Conservation (phyloP, 495 filamentous ascomycete species). For the Penicillium daleae region DNA sequence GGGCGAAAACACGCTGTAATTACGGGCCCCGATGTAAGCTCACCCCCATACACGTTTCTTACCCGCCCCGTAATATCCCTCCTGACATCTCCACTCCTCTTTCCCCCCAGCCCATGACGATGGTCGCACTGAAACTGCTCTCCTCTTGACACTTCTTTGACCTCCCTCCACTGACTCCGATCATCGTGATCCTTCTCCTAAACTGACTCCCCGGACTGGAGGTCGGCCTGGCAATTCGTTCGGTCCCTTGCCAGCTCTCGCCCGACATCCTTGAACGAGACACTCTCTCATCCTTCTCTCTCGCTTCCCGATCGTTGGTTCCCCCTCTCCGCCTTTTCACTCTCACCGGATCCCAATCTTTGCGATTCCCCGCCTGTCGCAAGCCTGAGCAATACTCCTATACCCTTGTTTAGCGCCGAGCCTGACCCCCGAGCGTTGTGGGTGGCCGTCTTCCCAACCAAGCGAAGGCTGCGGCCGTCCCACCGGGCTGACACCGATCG, state of each 20-base stretch:
- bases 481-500: constrained; percentile 33
- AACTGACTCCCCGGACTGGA: neutral
- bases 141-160: constrained; percentile 17
- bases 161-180: constrained; percentile 11
- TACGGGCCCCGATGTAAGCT: constrained; percentile 22
- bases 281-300: constrained; percentile 15
- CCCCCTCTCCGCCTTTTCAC: constrained; percentile 7
- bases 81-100: constrained; percentile 42
- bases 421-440: constrained; percentile 23
- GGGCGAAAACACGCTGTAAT: constrained; percentile 18
- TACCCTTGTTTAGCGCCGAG: constrained; percentile 10
- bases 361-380: constrained; percentile 12
- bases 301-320: constrained; percentile 6
- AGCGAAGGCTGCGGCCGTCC: constrained; percentile 28
- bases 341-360: constrained; percentile 10
- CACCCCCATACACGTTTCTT: constrained; percentile 23
- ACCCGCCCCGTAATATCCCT: constrained; percentile 27
- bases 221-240: constrained; percentile 5
- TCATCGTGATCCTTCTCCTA: neutral
- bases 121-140: constrained; percentile 27
- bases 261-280: constrained; percentile 8
- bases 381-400: neutral
- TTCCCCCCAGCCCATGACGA: constrained; percentile 37
- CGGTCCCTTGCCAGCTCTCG: neutral
- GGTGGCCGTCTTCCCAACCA: constrained; percentile 22